Percentiles rank a stretch among this genome's conserved stretches.
Conservation (phyloP, 2,329 filamentous ascomycete genomes). For the Colletotrichum salicis region DNA sequence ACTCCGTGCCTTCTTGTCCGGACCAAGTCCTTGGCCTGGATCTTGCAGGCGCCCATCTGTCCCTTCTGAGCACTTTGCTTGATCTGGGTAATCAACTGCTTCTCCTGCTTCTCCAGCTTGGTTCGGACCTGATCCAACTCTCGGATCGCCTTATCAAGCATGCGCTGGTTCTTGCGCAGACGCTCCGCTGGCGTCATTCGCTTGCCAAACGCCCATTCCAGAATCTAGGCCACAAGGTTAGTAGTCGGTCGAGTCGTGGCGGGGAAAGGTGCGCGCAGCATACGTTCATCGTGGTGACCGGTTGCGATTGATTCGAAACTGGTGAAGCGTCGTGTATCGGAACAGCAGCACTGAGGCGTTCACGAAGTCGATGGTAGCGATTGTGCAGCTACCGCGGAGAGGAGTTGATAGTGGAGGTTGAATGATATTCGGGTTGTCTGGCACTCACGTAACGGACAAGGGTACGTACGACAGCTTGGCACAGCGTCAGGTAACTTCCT, state of each 20-base stretch:
- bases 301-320: neutral
- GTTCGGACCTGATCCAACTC: slow-evolving; percentile 94
- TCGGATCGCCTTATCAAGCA: slow-evolving; percentile 95
- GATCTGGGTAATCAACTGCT: slow-evolving; percentile 94
- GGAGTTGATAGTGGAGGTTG: slow-evolving; percentile 23
- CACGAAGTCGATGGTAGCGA: slow-evolving; percentile 6
- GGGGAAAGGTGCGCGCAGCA: slow-evolving; percentile 39
- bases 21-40: slow-evolving; percentile 97
- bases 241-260: slow-evolving; percentile 18
- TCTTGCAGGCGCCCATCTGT: slow-evolving; percentile 98
- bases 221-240: slow-evolving; percentile 70
- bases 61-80: slow-evolving; percentile 98
- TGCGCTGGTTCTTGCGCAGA: slow-evolving; percentile 92
- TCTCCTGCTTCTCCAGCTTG: slow-evolving; percentile 98
- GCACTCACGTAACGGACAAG: slow-evolving; percentile 28
- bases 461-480: slow-evolving; percentile 34
- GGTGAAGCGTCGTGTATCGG: neutral
- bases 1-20: slow-evolving; percentile 77
- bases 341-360: neutral
- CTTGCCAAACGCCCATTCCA: slow-evolving; percentile 99
- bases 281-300: slow-evolving; percentile 65
- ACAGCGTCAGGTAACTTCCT: slow-evolving; percentile 18
- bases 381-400: slow-evolving; percentile 16
- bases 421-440: slow-evolving; percentile 25
- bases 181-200: slow-evolving; percentile 97